Conservation (phyloP, 139 green algal genomes). For the Ettlia oleoabundans region DNA sequence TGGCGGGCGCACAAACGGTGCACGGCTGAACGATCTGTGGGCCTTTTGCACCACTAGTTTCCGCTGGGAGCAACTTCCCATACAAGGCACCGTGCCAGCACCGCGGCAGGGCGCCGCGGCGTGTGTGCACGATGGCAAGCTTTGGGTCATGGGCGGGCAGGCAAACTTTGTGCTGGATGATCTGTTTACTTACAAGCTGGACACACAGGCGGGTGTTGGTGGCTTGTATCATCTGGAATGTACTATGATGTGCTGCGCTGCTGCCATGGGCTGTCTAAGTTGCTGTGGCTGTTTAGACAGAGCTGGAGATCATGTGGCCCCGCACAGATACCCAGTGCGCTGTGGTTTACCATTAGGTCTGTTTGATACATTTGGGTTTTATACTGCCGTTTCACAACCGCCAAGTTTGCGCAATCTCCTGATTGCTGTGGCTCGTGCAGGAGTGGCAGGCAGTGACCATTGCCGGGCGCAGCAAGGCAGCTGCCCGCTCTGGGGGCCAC, state of each 20-base stretch:
- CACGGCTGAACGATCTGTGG: constrained; percentile 15
- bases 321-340: no score
- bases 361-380: no score
- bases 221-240: no score
- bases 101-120: constrained; percentile 68
- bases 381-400: not conserved
- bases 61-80: constrained; percentile 4
- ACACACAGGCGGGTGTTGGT: not conserved
- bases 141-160: constrained; percentile 81
- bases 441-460: constrained; percentile 17
- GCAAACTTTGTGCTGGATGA: constrained; percentile 90
- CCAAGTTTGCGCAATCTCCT: not conserved
- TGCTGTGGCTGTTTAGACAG: not conserved
- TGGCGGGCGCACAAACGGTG: constrained; percentile 50
- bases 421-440: not conserved
- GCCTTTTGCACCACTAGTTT: not conserved
- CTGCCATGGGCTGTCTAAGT: not conserved
- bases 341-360: no score
- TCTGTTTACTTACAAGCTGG: constrained; percentile 38
- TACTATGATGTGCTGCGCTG: no score
- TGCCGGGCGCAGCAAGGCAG: not conserved
- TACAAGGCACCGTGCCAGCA: constrained; percentile 68
- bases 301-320: no score
- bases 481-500: not conserved
- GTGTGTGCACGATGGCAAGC: constrained; percentile 28